Conservation (phyloP, 2,329 filamentous ascomycete genomes). For the Sporothrix luriei region DNA sequence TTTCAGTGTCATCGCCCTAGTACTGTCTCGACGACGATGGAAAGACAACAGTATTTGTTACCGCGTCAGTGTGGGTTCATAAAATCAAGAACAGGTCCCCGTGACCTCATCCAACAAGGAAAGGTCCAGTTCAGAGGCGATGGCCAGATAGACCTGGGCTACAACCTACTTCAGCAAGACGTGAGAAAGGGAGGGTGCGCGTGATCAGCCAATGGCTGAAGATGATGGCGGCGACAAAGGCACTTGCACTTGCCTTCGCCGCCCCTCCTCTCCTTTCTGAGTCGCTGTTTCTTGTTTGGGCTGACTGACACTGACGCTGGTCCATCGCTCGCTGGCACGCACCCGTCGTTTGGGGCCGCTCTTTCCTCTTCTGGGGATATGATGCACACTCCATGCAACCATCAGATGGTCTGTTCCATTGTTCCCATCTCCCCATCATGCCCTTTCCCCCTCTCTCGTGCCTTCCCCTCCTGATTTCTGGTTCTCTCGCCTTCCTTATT, state of each 20-base stretch:
- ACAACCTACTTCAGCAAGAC: neutral
- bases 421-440: neutral
- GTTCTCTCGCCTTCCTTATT: constrained; percentile 12
- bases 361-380: constrained; percentile 8
- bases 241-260: constrained; percentile 1
- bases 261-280: constrained; percentile 9
- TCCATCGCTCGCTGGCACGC: constrained; percentile 11
- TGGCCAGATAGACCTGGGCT: neutral
- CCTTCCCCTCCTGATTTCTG: constrained; percentile 16
- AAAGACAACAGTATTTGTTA: neutral
- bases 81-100: neutral
- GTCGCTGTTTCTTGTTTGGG: neutral
- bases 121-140: neutral
- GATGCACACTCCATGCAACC: neutral
- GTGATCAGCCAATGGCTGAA: neutral
- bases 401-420: constrained; percentile 17
- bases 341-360: neutral
- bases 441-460: constrained; percentile 5
- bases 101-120: constrained; percentile 16
- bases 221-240: neutral
- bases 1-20: neutral
- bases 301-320: constrained; percentile 9
- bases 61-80: neutral
- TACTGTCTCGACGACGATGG: neutral
- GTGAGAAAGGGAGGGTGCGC: neutral